Conservation (phyloP, 352 stramenopile genomes). For the Pythium graminicola region DNA sequence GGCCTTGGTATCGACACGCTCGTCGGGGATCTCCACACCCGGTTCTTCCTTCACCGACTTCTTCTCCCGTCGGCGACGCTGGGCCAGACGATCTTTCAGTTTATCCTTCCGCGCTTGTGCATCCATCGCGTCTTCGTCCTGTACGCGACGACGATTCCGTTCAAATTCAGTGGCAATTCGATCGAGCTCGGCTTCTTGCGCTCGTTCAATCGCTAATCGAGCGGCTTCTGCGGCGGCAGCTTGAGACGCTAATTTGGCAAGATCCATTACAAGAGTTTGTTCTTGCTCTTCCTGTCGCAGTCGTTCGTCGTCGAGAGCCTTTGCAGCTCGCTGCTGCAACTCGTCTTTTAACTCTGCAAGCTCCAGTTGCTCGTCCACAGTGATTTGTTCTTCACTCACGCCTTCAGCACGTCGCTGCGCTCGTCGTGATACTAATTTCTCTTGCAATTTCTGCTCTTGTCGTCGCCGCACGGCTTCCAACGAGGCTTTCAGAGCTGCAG, state of each 20-base stretch:
- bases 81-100: constrained; percentile 8
- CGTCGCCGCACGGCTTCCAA: constrained; percentile 48
- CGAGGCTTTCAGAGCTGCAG: constrained; percentile 35
- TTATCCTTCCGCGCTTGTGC: constrained; percentile 3
- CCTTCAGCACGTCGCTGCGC: constrained; percentile 7
- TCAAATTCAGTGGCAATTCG: constrained; percentile 24
- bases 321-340: constrained; percentile 13
- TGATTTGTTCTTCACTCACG: neutral
- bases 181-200: constrained; percentile 19
- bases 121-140: neutral
- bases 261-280: constrained; percentile 2
- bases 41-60: too few relatives aligned
- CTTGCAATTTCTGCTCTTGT: constrained; percentile 58
- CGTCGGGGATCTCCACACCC: too few relatives aligned
- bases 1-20: constrained; percentile 20
- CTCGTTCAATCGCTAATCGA: constrained; percentile 18
- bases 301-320: constrained; percentile 19
- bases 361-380: constrained; percentile 7
- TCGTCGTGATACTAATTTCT: constrained; percentile 17
- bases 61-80: constrained; percentile 4
- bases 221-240: constrained; percentile 11
- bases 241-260: constrained; percentile 7
- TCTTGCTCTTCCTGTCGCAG: constrained; percentile 14
- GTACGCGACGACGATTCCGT: neutral
- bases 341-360: constrained; percentile 15